Base-by-base conservation (phyloP, 2,329 filamentous ascomycete species). In the Pseudocercospora fuligena region DNA sequence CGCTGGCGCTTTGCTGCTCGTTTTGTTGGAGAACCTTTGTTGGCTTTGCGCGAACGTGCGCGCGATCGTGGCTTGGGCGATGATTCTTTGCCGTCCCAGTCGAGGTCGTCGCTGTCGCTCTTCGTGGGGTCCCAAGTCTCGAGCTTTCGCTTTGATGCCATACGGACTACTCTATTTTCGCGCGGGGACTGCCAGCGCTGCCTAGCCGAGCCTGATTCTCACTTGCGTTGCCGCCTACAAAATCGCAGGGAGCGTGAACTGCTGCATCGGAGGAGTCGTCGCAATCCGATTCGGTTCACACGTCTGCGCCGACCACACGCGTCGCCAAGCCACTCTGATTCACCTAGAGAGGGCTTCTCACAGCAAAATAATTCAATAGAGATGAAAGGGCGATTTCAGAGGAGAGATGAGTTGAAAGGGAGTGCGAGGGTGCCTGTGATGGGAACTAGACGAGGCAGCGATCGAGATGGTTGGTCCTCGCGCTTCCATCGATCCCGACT, bases 71-170 rank as follows among this genome's bases (percentile, higher is more conserved):
- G 69, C 2, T 58, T 58, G 56, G 71, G 61, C 2, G 72, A 69
- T 12, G 70, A 66, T 31, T 67, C 66, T 19, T 64, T 74, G 56
- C 68, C 74, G 72, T 75, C 40, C 40, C 40, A 80, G 69, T 80
- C 78, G n/a, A 71, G 69, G 70, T 80, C 79, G 66, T 79, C 76
- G 29, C 74, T 72, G 66, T 80, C 79, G 54, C 60, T 64, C 58
- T 75, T 76, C 69, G 70, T 79, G 21, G 77, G 77, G 61, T 80
- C 78, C 65, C 77, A 79, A 61, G 73, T 71, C 60, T 77, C 75
- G 64, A 72, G 68, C 67, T 79, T 79, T 66, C 80, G 77, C 74
- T 82, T 82, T 51, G 60, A 61, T 57, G 68, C 63, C 68, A 68
- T 70, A 58, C 33, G 59, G 25, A 49, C 19, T 12, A 21, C 19